Conservation (phyloP, 441 rosid genomes). For the Croton setiger region DNA sequence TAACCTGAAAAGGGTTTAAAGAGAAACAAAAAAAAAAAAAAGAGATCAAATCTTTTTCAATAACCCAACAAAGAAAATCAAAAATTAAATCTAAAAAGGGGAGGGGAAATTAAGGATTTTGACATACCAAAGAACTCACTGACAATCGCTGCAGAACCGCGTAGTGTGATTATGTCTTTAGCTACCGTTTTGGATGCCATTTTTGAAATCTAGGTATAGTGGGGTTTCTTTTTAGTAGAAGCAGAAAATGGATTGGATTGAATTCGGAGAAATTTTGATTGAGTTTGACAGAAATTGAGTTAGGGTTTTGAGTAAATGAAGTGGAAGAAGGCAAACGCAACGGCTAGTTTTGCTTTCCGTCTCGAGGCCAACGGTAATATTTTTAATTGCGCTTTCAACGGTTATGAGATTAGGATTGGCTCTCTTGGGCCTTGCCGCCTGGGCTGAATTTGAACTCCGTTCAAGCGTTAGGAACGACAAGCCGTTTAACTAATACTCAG, state of each 20-base stretch:
- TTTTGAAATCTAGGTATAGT: background rate
- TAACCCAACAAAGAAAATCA: slow-evolving; percentile 8
- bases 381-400: slow-evolving; percentile 32
- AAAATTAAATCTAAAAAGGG: background rate
- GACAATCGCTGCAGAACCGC: slow-evolving; percentile 95
- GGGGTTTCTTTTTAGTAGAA: background rate
- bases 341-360: slow-evolving; percentile 39
- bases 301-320: slow-evolving; percentile 9
- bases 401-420: slow-evolving; percentile 11
- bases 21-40: background rate
- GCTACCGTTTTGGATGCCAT: slow-evolving; percentile 86
- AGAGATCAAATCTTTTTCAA: slow-evolving; percentile 14
- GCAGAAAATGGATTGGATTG: background rate
- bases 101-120: background rate
- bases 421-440: background rate
- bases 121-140: slow-evolving; percentile 85
- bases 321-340: slow-evolving; percentile 14
- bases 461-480: background rate
- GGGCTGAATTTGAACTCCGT: background rate
- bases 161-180: slow-evolving; percentile 89
- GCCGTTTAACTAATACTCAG: too few relatives aligned
- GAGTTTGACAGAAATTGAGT: background rate
- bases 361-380: slow-evolving; percentile 23
- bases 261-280: background rate
- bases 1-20: slow-evolving; percentile 53